phyloP scores from a whole-genome alignment of 2,329 filamentous ascomycete genomes.

The Trichophyton mentagrophytes region DNA sequence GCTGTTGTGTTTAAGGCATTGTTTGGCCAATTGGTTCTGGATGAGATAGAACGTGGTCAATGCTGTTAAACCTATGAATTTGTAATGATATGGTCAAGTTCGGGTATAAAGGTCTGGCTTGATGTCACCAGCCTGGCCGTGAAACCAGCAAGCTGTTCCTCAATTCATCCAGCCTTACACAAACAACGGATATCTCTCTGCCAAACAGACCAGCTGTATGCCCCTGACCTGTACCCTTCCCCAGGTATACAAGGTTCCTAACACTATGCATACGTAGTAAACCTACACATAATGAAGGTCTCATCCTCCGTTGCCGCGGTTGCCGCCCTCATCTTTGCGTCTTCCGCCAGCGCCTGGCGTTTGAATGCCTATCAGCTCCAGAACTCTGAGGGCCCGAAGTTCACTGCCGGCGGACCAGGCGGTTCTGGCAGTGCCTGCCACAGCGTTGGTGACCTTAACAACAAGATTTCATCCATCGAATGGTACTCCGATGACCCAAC shows the following conservation, averaged over 20 bases:
- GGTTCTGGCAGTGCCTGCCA: background rate
- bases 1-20: background rate
- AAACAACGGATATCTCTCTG: background rate
- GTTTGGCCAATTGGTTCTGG: background rate
- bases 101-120: background rate
- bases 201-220: background rate
- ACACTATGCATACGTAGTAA: background rate
- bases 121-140: background rate
- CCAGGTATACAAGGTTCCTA: background rate
- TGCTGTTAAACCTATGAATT: background rate
- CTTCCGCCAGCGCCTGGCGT: slow-evolving; percentile 1
- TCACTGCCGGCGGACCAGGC: background rate
- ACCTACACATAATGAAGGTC: background rate
- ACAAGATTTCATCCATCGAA: slow-evolving; percentile 1
- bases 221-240: background rate
- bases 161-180: background rate
- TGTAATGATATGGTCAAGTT: background rate
- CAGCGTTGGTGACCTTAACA: slow-evolving; percentile 1
- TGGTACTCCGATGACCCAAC: background rate
- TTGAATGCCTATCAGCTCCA: slow-evolving; percentile 1
- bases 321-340: background rate
- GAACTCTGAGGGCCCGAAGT: background rate
- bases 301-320: background rate
- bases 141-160: background rate
- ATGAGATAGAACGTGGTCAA: background rate